phyloP scores from a whole-genome alignment of 495 filamentous ascomycete genomes.

The Penicillium bovifimosum region DNA sequence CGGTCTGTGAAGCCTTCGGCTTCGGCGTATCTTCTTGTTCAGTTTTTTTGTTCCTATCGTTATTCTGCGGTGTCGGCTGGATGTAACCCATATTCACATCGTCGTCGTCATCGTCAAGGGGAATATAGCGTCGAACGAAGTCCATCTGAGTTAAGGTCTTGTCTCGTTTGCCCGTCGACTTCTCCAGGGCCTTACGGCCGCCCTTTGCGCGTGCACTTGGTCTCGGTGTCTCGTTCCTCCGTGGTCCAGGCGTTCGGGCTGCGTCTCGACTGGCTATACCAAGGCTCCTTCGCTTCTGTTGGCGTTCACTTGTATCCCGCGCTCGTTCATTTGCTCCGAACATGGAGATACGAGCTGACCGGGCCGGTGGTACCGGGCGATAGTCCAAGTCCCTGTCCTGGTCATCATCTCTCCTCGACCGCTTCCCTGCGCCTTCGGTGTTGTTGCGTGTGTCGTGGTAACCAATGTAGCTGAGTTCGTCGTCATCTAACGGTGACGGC shows the following conservation, averaged over 20 bases:
- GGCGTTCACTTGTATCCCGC: constrained; percentile 6
- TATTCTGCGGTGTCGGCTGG: constrained; percentile 18
- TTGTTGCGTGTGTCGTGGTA: neutral
- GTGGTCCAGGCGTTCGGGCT: neutral
- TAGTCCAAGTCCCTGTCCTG: constrained; percentile 25
- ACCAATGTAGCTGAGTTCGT: constrained; percentile 32
- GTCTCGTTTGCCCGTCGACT: constrained; percentile 23
- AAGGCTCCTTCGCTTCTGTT: constrained; percentile 11
- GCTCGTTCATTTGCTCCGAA: constrained; percentile 16
- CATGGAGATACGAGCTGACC: constrained; percentile 12
- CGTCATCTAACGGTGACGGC: constrained; percentile 22
- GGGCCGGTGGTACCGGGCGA: constrained; percentile 12
- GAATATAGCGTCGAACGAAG: constrained; percentile 38
- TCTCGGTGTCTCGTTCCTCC: constrained; percentile 16
- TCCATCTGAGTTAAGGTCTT: constrained; percentile 47
- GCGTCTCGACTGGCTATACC: neutral
- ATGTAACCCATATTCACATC: constrained; percentile 37
- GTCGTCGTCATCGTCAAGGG: constrained; percentile 33
- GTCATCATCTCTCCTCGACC: constrained; percentile 26
- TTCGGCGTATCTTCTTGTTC: neutral
- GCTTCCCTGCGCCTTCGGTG: constrained; percentile 6
- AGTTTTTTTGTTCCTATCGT: neutral
- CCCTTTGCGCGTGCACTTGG: constrained; percentile 17
- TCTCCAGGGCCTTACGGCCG: constrained; percentile 22
- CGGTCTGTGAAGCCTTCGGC: neutral